Evolutionary conservation across 2,329 filamentous ascomycete species (phyloP).

Genomic region (Fusarium longipes): DNA sequence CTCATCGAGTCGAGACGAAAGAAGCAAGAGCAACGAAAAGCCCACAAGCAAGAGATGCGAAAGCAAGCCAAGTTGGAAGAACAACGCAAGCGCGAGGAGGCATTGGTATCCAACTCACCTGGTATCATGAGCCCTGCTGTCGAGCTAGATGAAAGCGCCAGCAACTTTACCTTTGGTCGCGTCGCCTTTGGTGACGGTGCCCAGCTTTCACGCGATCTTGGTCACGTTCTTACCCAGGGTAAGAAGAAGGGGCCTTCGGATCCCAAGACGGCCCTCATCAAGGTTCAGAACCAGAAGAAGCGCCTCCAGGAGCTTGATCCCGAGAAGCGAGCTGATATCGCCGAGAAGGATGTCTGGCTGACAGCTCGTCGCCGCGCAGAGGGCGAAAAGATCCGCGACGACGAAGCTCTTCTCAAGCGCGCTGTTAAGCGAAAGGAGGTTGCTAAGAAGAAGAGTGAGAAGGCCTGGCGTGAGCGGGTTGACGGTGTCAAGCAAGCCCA

Average conservation of each 20-base stretch:
- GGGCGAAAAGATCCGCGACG: slow-evolving; percentile 89
- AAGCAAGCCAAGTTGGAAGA: slow-evolving; percentile 83
- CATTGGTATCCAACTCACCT: slow-evolving; percentile 71
- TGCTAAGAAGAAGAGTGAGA: slow-evolving; percentile 89
- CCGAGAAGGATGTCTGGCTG: slow-evolving; percentile 95
- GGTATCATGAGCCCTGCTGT: slow-evolving; percentile 67
- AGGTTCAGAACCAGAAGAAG: slow-evolving; percentile 86
- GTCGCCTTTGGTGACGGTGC: slow-evolving; percentile 92
- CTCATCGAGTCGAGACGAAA: slow-evolving; percentile 88
- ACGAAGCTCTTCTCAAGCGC: slow-evolving; percentile 90
- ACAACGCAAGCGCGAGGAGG: slow-evolving; percentile 72
- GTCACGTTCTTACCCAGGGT: slow-evolving; percentile 62
- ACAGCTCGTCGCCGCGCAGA: slow-evolving; percentile 89
- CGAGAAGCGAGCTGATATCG: slow-evolving; percentile 84
- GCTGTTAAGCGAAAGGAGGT: slow-evolving; percentile 93
- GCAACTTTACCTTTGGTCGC: slow-evolving; percentile 88
- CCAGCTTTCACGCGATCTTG: slow-evolving; percentile 78
- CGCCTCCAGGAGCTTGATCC: slow-evolving; percentile 80
- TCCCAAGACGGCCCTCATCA: slow-evolving; percentile 84
- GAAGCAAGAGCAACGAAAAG: slow-evolving; percentile 88
- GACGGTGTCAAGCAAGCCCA: slow-evolving; percentile 80
- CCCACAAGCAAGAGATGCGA: slow-evolving; percentile 87
- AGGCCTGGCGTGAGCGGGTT: slow-evolving; percentile 82
- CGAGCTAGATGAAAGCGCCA: slow-evolving; percentile 62
- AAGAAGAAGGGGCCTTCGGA: slow-evolving; percentile 88